Base-by-base conservation (phyloP, 208 protist species). In the Leishmania major region DNA sequence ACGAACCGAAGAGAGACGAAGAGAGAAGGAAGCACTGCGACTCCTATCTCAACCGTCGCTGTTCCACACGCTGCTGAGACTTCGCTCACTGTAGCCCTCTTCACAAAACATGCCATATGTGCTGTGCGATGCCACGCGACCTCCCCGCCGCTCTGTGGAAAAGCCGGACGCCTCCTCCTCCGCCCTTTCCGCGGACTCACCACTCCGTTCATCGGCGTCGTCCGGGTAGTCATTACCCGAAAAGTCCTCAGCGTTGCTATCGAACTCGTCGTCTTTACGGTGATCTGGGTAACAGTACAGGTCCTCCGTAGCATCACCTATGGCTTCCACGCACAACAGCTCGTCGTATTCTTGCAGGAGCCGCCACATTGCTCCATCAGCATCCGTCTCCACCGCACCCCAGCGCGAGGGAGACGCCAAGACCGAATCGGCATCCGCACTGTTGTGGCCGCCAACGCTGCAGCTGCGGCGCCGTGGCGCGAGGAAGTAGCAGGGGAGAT, bases 191-290 rank as follows among this genome's bases (percentile, higher is more conserved):
- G 51, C 83, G 78, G 37, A 83, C 72, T 88, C 73, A 35, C 62
- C 57, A 75, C 64, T 88, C 45, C 49, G 55, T 7, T 85, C 82
- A 25, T 87, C 90, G 0, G 82, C 85, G 64, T 95, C 89, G 43
- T 96, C 91, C 0, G 95, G 95, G 81, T 97, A 97, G 77, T 97
- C 95, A 81, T 97, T 97, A 31, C 85, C 90, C 17, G 89, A 93
- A 76, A 91, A 93, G 78, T 97, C 95, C 79, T 96, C 95, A 3
- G 95, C 95, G 70, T 97, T 97, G 84, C 95, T 97, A 84, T 97
- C 95, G 81, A 96, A 96, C 78, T 97, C 95, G 76, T 97, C 95
- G 72, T 96, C 95, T 57, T 94, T 94, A 73, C 94, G 89, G 84
- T 97, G 94, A 77, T 97, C 94, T 5, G 88, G 88, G 85, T 96